phyloP scores from a whole-genome alignment of 345 rosid genomes.

The Raphanus raphanistrum region DNA sequence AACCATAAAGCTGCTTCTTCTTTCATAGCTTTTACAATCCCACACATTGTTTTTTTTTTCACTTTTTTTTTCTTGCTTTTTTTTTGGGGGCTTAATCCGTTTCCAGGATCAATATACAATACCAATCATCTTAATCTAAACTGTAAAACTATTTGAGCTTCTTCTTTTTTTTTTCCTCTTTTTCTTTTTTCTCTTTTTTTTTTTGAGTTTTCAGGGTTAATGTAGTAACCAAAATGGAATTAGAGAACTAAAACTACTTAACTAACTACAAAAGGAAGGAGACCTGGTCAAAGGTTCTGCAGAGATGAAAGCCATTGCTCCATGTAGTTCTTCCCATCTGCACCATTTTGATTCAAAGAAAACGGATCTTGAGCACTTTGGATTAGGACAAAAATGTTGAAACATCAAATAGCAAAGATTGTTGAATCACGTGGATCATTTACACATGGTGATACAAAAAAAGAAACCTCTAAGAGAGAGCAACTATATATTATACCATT shows the following conservation, averaged over 20 bases:
- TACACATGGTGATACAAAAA: neutral
- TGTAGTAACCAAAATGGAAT: constrained; percentile 17
- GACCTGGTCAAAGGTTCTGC: constrained; percentile 45
- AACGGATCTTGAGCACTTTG: neutral
- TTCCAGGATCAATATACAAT: constrained; percentile 14
- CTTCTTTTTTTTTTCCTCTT: constrained; percentile 12
- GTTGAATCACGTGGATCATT: neutral
- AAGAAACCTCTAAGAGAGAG: neutral
- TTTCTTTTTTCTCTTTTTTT: constrained; percentile 14
- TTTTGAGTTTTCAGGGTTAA: constrained; percentile 36
- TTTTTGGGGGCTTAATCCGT: neutral
- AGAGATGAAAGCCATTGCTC: constrained; percentile 66
- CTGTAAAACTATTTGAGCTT: constrained; percentile 18
- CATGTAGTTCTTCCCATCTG: constrained; percentile 64
- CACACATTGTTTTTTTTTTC: neutral
- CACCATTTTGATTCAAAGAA: constrained; percentile 31
- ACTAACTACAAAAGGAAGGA: constrained; percentile 25
- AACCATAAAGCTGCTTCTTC: constrained; percentile 16
- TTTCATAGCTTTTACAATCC: constrained; percentile 18
- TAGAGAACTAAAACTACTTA: constrained; percentile 28
- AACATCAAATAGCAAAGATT: neutral
- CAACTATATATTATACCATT: neutral
- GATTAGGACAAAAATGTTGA: neutral
- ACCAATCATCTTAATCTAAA: constrained; percentile 32
- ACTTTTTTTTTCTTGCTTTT: neutral